Evolutionary conservation across 768 basidiomycete species (phyloP).

Genomic region (Paxillus ammoniavirescens): DNA sequence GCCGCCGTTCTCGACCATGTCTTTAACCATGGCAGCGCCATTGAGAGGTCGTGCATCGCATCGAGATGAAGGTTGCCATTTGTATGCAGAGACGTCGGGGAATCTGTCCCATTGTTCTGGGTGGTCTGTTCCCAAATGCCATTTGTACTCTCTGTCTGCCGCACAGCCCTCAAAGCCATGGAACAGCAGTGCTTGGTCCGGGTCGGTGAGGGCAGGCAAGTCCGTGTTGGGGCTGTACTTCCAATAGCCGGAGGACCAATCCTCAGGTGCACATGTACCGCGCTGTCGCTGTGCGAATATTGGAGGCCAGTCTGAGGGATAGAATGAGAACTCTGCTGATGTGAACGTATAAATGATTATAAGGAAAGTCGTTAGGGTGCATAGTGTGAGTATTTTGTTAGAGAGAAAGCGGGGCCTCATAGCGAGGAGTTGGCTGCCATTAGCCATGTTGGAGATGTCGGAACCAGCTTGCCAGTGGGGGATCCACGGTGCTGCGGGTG

Average conservation of each 20-base stretch:
- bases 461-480: no score
- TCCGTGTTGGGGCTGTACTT: constrained; percentile 36
- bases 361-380: constrained; percentile 23
- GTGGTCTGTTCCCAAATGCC: constrained; percentile 61
- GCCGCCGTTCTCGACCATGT: constrained; percentile 66
- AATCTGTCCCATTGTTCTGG: constrained; percentile 49
- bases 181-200: constrained; percentile 47
- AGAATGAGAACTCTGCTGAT: constrained; percentile 16
- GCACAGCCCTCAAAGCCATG: constrained; percentile 64
- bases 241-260: constrained; percentile 42
- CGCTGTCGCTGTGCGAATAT: constrained; percentile 28
- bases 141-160: constrained; percentile 56
- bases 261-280: constrained; percentile 32
- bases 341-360: constrained; percentile 31
- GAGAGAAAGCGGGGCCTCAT: constrained; percentile 23
- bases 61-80: constrained; percentile 47
- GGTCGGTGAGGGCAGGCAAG: constrained; percentile 32
- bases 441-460: constrained; percentile 7
- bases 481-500: not conserved
- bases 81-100: constrained; percentile 49
- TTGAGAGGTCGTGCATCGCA: constrained; percentile 46
- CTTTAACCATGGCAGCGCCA: constrained; percentile 44
- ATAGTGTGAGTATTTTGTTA: constrained; percentile 24
- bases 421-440: constrained; percentile 1
- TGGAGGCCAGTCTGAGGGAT: constrained; percentile 18